Evolutionary conservation across 495 filamentous ascomycete genomes (phyloP), one percentile per base, ranked within the genome.

Genomic region (Xylaria cubensis): DNA sequence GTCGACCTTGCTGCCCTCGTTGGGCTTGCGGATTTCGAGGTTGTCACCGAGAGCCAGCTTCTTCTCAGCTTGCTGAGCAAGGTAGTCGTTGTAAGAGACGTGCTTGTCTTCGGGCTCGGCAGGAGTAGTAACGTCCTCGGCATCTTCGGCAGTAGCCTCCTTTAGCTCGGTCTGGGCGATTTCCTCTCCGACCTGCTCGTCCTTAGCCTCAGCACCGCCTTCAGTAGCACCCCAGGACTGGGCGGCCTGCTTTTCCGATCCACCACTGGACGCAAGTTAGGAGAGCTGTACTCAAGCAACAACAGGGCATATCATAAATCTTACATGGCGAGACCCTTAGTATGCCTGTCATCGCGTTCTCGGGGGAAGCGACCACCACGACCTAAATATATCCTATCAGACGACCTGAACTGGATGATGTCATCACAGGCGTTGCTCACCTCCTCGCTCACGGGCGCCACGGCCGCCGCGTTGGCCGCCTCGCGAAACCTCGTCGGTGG

Each of bases 191-290:
- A 90, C 93, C 78, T 92, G 87, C 87, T 98, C 96, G 76, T 98
- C 97, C 73, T 91, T 91, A 83, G 89, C 91, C 83, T 94, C 92
- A 77, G 89, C 92, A 39, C 89, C 84, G 80, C 94, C 96, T 78
- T 91, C 91, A 68, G 87, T 87, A 79, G 86, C 91, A 77, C 94
- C 96, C 96, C 96, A 99, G 73, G 93, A 92, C 79, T 94, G 92
- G 79, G 89, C 90, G 77, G 93, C 91, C 85, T 97, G 93, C 90
- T 98, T 99, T 78, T 94, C 92, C 77, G 94, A 92, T 34, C 69
- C 53, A 76, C 97, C 94, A 75, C 94, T 83, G 68, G 72, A 72
- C 29, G 70, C 36, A 7, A 73, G 42, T 73, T 74, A 80, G 78
- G 74, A 73, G 34, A 65, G 12, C 21, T 19, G 8, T 12, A 36